Percentiles rank a stretch among this genome's conserved stretches.
Evolutionary conservation across 2,329 filamentous ascomycete genomes (phyloP).

Genomic region (Parascedosporium putredinis): DNA sequence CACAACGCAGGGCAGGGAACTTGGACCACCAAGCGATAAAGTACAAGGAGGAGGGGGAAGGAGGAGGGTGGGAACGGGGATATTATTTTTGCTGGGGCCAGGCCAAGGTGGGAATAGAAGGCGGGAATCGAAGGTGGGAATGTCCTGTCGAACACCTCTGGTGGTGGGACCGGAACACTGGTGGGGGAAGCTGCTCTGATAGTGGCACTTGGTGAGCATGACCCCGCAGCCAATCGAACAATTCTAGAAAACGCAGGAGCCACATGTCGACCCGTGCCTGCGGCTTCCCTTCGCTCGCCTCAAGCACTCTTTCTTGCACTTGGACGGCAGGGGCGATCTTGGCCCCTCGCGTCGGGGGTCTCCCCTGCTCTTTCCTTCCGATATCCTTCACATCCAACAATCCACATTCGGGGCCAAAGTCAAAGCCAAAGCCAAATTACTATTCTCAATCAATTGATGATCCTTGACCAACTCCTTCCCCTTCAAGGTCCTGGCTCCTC

Average conservation of each 20-base stretch:
- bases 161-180: not conserved
- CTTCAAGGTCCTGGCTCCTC: too few species aligned
- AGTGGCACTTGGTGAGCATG: slow-evolving; percentile 1
- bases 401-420: not conserved
- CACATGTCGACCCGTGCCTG: slow-evolving; percentile 6
- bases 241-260: slow-evolving; percentile 9
- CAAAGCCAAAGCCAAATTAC: too few species aligned
- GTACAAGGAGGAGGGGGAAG: not conserved
- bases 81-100: not conserved
- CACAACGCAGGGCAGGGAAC: not conserved
- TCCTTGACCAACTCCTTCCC: too few species aligned
- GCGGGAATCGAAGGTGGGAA: not conserved
- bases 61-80: not conserved
- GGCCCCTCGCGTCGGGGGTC: not conserved
- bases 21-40: not conserved
- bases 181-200: slow-evolving; percentile 7
- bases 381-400: not conserved
- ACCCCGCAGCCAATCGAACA: slow-evolving; percentile 10
- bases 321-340: slow-evolving; percentile 2
- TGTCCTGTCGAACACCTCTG: not conserved
- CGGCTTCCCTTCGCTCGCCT: slow-evolving; percentile 3
- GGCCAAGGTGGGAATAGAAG: not conserved
- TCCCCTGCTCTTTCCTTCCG: not conserved
- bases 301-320: not conserved
- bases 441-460: too few species aligned